Evolutionary conservation across 2,329 filamentous ascomycete species (phyloP).

Genomic region (Monilinia polystroma): DNA sequence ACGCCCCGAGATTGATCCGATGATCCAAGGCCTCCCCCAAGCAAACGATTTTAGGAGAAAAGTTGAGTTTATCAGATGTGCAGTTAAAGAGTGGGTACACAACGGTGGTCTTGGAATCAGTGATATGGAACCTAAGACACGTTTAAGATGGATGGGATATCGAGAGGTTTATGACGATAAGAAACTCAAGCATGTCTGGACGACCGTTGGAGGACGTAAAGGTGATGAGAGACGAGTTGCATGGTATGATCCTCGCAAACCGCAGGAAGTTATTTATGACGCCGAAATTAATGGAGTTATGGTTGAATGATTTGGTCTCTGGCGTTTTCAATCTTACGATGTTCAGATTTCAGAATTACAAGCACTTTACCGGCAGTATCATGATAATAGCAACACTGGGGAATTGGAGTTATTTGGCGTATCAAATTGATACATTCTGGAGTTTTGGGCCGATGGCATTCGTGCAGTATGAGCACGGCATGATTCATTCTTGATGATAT

Average conservation of each 20-base stretch:
- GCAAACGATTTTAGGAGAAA: conserved; percentile 74
- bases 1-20: conserved; percentile 59
- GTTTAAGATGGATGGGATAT: conserved; percentile 58
- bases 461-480: conserved; percentile 11
- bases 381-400: conserved; percentile 7
- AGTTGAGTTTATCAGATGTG: conserved; percentile 67
- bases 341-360: background rate
- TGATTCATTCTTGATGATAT: background rate
- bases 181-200: conserved; percentile 65
- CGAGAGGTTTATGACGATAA: conserved; percentile 54
- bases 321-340: conserved; percentile 1
- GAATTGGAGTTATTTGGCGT: conserved; percentile 7
- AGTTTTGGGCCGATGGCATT: conserved; percentile 8
- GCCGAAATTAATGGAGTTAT: conserved; percentile 30
- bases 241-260: conserved; percentile 41
- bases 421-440: background rate
- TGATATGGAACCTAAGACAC: conserved; percentile 52
- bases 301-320: conserved; percentile 19
- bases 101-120: conserved; percentile 70
- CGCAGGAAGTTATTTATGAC: conserved; percentile 36
- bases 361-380: background rate
- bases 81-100: conserved; percentile 68
- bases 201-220: conserved; percentile 63
- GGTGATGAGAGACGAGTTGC: conserved; percentile 50
- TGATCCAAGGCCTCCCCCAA: conserved; percentile 62